Conservation (phyloP, 352 stramenopile species). For the Phytopythium helicoides region DNA sequence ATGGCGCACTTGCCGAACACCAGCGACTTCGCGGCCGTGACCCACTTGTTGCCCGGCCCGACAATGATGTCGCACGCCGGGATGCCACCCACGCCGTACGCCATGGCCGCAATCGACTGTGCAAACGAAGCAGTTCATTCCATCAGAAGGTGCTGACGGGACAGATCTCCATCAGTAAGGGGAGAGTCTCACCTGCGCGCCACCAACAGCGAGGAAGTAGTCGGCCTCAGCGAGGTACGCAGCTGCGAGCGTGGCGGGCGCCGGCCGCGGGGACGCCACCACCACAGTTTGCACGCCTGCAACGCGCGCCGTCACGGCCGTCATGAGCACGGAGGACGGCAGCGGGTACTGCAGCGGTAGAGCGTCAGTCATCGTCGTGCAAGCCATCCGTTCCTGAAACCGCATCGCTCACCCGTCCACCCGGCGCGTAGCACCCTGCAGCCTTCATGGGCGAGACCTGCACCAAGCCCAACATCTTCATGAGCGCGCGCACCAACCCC, state of each 20-base stretch:
- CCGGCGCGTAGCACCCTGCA: constrained; percentile 97
- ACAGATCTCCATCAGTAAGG: no score
- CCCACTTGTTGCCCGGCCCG: constrained; percentile 98
- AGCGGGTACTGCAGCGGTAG: constrained; percentile 85
- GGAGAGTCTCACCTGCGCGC: constrained; percentile 36
- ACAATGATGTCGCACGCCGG: constrained; percentile 97
- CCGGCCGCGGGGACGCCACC: constrained; percentile 92
- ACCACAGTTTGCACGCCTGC: constrained; percentile 94
- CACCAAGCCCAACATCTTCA: no score
- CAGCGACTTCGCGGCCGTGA: constrained; percentile 98
- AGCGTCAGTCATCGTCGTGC: neutral
- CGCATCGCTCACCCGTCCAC: constrained; percentile 84
- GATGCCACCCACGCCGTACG: constrained; percentile 92
- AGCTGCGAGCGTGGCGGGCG: constrained; percentile 92
- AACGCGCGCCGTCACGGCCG: constrained; percentile 92
- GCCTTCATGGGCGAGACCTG: constrained; percentile 65
- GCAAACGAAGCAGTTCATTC: no score
- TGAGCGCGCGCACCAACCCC: no score
- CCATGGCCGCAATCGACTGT: constrained; percentile 95
- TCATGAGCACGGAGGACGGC: constrained; percentile 98
- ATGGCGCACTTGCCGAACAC: constrained; percentile 97
- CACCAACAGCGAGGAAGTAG: constrained; percentile 75
- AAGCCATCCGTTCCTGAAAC: no score
- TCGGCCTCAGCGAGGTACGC: constrained; percentile 93
- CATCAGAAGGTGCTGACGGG: no score